Evolutionary conservation across 176 grass and related monocot genomes (phyloP).

Genomic region (Triticum urartu): DNA sequence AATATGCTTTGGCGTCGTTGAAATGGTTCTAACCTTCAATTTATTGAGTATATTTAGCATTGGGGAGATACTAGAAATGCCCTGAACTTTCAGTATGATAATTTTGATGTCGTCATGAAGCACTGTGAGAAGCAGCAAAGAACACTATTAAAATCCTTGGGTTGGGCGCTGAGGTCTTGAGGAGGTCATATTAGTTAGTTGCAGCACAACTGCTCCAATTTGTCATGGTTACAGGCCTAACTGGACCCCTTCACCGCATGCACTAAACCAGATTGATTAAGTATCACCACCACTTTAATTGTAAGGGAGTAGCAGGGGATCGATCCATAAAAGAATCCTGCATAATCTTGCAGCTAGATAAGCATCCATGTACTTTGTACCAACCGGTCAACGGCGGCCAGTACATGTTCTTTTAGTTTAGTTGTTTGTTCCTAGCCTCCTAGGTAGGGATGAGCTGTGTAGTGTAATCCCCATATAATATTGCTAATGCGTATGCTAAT

Average conservation of each 20-base stretch:
- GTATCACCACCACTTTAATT: not conserved
- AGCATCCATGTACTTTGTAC: too few relatives aligned
- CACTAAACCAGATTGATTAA: not conserved
- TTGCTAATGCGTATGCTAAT: not conserved
- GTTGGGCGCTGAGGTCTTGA: too few relatives aligned
- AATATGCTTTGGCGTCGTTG: not conserved
- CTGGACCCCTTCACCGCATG: constrained; percentile 26
- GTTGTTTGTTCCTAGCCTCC: not conserved
- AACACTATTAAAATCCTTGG: not conserved
- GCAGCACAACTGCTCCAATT: not conserved
- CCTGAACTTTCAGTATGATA: too few relatives aligned
- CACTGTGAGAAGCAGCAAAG: constrained; percentile 3
- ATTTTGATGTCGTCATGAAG: not conserved
- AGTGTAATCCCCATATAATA: not conserved
- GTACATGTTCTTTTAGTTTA: not conserved
- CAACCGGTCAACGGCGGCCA: too few relatives aligned
- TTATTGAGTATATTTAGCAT: too few relatives aligned
- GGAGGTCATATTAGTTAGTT: too few relatives aligned
- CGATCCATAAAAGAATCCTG: not conserved
- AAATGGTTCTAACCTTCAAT: not conserved
- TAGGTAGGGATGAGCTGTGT: too few relatives aligned
- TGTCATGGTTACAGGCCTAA: constrained; percentile 27
- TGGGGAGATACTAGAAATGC: not conserved
- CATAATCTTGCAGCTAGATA: not conserved
- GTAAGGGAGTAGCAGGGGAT: not conserved